Evolutionary conservation across 352 stramenopile species (phyloP), one percentile per base, ranked within the genome.

Genomic region (Globisporangium cylindrosporum): DNA sequence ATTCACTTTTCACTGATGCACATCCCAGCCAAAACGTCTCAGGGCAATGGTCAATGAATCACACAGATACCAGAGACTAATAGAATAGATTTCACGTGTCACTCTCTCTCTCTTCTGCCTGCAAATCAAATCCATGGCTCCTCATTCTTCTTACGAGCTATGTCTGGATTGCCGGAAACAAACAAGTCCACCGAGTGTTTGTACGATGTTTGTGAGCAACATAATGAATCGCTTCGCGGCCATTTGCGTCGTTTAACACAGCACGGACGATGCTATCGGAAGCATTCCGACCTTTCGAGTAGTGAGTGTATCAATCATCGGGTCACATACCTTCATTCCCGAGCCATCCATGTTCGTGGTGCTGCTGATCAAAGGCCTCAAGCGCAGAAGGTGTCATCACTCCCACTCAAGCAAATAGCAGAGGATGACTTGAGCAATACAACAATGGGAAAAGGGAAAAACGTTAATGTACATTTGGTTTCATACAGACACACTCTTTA

Each of bases 401-500:
- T 12, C 32, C 32, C 32, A 38, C 32, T 38, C 18, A 53, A 12
- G 15, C 46, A 25, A 22, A 5, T 5, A 24, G 9, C 18, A 24
- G 18, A 41, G 15, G 7, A 34, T 8, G 27, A 25, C 18, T 9
- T 43, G 2, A 38, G 34, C 20, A 27, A 38, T n/a, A 6, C 18
- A 20, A 41, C 6, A 32, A 8, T 20, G 5, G 32, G 7, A 29
- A n/a, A 20, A n/a, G 32, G 15, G 12, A 36, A 55, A 55, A 32
- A 69, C 15, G 62, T 67, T 57, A 64, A 74, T 74, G 69, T 77
- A 73, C 62, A 73, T 74, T 62, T 74, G 59, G 63, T 75, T 74
- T 76, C 63, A 82, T 79, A 74, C 66, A 82, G 78, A 81, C 61
- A 76, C 73, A 61, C 68, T 70, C 62, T 34, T 61, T 32, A 56